Evolutionary conservation across 805 yeast genomes (phyloP).

Genomic region (Ogataea trehalophila): DNA sequence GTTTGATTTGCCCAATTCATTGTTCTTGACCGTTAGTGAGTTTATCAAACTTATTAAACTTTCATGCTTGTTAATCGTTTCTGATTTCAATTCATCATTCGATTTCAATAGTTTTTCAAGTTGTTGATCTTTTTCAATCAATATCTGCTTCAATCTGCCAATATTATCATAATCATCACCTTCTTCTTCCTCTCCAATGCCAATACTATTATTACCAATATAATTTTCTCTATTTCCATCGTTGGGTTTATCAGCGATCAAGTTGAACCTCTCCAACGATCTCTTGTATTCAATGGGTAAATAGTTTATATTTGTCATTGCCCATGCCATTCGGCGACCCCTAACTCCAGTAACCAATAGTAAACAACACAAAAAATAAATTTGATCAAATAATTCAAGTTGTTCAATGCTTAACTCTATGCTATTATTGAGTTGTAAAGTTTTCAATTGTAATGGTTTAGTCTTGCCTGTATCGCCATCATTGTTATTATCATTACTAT

Average conservation of each 20-base stretch:
- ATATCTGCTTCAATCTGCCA: conserved; percentile 6
- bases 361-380: conserved; percentile 22
- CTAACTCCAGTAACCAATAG: conserved; percentile 20
- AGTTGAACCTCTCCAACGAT: conserved; percentile 18
- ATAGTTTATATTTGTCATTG: conserved; percentile 24
- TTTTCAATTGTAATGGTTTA: no score
- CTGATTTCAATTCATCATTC: no score
- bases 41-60: no score
- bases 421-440: neutral
- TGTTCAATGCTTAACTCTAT: conserved; percentile 3
- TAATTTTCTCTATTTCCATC: conserved; percentile 1
- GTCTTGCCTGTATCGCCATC: no score
- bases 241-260: conserved; percentile 10
- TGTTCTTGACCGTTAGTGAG: no score
- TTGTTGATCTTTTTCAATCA: no score
- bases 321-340: conserved; percentile 26
- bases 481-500: no score
- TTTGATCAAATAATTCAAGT: conserved; percentile 15
- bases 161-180: conserved; percentile 8
- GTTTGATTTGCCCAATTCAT: no score
- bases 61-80: no score
- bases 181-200: conserved; percentile 7
- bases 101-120: no score
- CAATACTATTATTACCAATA: conserved; percentile 4
- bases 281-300: conserved; percentile 15